Evolutionary conservation across 306 rosid species (phyloP).

Genomic region (Cucumis melo): DNA sequence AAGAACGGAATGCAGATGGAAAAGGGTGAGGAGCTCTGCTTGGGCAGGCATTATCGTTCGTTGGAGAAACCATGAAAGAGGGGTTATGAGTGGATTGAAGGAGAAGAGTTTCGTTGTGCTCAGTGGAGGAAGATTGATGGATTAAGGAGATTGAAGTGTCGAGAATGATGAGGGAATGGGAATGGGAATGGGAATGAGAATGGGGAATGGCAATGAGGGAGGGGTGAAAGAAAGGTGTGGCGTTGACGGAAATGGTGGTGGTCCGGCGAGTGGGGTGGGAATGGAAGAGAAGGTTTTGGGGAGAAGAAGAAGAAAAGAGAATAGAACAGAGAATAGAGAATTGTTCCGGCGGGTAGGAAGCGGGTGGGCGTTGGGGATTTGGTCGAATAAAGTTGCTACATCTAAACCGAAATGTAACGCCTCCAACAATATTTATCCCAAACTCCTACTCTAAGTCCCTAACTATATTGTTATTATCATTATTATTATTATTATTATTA

Average conservation of each 20-base stretch:
- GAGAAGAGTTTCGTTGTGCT: background rate
- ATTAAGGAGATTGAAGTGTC: background rate
- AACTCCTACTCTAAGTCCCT: background rate
- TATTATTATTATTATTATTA: background rate
- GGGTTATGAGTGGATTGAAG: background rate
- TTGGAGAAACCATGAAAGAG: background rate
- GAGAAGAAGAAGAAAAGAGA: background rate
- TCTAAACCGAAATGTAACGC: background rate
- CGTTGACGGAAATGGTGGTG: background rate
- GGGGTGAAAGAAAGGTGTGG: background rate
- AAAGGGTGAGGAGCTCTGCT: background rate
- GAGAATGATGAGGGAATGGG: background rate
- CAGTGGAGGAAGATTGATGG: background rate
- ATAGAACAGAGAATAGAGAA: background rate
- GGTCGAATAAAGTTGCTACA: background rate
- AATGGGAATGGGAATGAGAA: background rate
- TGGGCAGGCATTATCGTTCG: background rate
- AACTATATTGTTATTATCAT: background rate
- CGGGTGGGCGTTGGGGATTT: background rate
- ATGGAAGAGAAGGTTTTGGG: background rate
- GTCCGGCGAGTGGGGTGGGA: background rate
- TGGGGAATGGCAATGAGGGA: background rate
- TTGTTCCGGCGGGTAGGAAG: conserved; percentile 3
- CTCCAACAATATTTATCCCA: background rate
- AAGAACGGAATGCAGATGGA: background rate